Evolutionary conservation across 106 monocot species (phyloP).

Genomic region (Narthecium ossifragum): DNA sequence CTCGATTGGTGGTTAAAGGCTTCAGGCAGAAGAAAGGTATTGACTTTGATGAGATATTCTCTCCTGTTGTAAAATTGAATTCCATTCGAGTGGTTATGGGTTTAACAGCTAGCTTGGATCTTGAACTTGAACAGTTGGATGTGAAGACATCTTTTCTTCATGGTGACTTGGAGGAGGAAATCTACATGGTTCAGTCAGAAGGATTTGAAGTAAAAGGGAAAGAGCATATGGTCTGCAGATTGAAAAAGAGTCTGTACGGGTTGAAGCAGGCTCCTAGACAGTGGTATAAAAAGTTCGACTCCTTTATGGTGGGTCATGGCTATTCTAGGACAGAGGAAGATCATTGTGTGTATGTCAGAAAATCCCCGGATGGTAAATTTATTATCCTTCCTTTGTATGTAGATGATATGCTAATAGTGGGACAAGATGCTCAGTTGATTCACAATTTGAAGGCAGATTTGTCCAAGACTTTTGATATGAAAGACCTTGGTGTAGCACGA

Average conservation of each 20-base stretch:
- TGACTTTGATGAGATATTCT: not conserved
- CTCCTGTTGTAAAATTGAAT: not conserved
- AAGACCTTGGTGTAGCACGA: not conserved
- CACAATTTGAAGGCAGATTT: not conserved
- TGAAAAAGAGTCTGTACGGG: not conserved
- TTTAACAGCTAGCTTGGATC: not conserved
- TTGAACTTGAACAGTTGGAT: not conserved
- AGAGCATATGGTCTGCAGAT: not conserved
- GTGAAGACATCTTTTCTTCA: not conserved
- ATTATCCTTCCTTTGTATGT: not conserved
- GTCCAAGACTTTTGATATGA: not conserved
- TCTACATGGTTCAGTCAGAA: not conserved
- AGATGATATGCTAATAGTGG: not conserved
- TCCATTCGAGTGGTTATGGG: not conserved
- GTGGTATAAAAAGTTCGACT: too few species aligned
- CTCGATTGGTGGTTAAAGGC: not conserved
- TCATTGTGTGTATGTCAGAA: not conserved
- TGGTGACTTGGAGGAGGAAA: conserved; percentile 5
- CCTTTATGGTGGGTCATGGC: not conserved
- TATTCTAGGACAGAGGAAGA: not conserved
- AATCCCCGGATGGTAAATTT: not conserved
- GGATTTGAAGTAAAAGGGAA: not conserved
- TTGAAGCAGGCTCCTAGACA: not conserved
- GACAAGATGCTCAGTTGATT: not conserved
- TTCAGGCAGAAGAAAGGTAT: not conserved